A percentile compares a stretch with the other conserved stretches of the same genome.
phyloP scores from a whole-genome alignment of 768 basidiomycete species.

The Mycena amicta region DNA sequence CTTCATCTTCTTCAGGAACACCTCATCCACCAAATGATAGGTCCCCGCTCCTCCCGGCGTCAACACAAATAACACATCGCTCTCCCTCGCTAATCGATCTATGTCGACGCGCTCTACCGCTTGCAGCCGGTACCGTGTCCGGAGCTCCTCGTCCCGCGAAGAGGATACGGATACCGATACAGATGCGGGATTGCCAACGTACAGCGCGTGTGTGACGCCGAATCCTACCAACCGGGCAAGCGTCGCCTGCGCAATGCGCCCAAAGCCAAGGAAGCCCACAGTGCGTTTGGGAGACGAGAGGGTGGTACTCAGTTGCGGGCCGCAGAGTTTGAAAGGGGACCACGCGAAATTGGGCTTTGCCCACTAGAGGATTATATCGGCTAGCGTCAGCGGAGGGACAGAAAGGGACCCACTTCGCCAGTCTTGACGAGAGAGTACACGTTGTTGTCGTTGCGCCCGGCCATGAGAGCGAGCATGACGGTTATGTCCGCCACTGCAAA shows the following conservation, averaged over 20 bases:
- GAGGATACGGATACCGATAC: slow-evolving; percentile 39
- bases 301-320: slow-evolving; percentile 73
- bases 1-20: slow-evolving; percentile 85
- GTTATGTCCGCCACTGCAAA: slow-evolving; percentile 81
- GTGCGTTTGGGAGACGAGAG: slow-evolving; percentile 56
- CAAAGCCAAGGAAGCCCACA: slow-evolving; percentile 92
- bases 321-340: slow-evolving; percentile 84
- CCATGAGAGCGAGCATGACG: slow-evolving; percentile 93
- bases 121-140: slow-evolving; percentile 32
- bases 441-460: slow-evolving; percentile 75
- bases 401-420: slow-evolving; percentile 54
- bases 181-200: slow-evolving; percentile 60
- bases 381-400: background rate
- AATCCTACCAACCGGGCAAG: slow-evolving; percentile 81
- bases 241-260: slow-evolving; percentile 88
- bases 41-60: slow-evolving; percentile 76
- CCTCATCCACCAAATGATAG: slow-evolving; percentile 69
- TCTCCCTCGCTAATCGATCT: slow-evolving; percentile 70
- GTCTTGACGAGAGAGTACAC: slow-evolving; percentile 65
- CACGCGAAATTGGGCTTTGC: slow-evolving; percentile 75
- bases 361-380: too few species aligned
- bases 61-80: slow-evolving; percentile 85
- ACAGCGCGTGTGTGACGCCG: slow-evolving; percentile 75
- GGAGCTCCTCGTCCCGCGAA: slow-evolving; percentile 38
- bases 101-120: slow-evolving; percentile 62